These are phyloP conservation scores for Candida wancherniae DNA, from an alignment of 805 yeast species.

Conservation along the genomic window DNA sequence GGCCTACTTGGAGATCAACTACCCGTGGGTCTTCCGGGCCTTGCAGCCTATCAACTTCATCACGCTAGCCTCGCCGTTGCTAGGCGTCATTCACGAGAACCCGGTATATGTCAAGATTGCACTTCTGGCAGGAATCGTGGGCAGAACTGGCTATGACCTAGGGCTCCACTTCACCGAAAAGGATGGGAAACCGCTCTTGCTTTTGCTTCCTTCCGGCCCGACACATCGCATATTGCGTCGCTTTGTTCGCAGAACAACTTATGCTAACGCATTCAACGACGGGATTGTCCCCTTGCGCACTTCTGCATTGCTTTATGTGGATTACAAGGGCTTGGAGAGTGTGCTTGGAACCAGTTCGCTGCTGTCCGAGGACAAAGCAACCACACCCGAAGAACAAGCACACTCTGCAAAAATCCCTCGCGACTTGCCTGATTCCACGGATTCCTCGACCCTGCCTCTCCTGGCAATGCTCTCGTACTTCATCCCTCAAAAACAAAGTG, in stretches of 20 bases:
- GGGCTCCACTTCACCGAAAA: conserved; percentile 51
- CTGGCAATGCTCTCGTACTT: conserved; percentile 38
- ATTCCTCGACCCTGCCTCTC: conserved; percentile 22
- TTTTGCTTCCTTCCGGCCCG: conserved; percentile 71
- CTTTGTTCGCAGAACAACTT: conserved; percentile 70
- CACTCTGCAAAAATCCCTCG: conserved; percentile 18
- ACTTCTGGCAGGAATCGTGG: conserved; percentile 83
- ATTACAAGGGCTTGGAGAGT: conserved; percentile 60
- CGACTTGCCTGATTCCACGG: conserved; percentile 13
- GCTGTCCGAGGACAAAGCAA: too few species aligned
- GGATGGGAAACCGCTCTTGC: conserved; percentile 58
- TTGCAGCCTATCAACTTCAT: conserved; percentile 75
- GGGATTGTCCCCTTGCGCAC: conserved; percentile 96
- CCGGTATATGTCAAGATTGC: conserved; percentile 83
- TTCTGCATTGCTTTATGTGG: conserved; percentile 76
- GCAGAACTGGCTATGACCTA: conserved; percentile 87
- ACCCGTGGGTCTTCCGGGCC: conserved; percentile 64
- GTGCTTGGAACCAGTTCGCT: conserved; percentile 5
- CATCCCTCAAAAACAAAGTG: conserved; percentile 37
- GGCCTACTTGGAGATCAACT: conserved; percentile 64
- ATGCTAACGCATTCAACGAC: conserved; percentile 88
- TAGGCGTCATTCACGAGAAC: conserved; percentile 85
- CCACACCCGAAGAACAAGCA: background rate
- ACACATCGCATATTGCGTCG: conserved; percentile 57
- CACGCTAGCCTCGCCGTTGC: conserved; percentile 79